Evolutionary conservation across 2,329 filamentous ascomycete species (phyloP), one percentile per base, ranked within the genome.

Genomic region (Raffaelea albimanens): DNA sequence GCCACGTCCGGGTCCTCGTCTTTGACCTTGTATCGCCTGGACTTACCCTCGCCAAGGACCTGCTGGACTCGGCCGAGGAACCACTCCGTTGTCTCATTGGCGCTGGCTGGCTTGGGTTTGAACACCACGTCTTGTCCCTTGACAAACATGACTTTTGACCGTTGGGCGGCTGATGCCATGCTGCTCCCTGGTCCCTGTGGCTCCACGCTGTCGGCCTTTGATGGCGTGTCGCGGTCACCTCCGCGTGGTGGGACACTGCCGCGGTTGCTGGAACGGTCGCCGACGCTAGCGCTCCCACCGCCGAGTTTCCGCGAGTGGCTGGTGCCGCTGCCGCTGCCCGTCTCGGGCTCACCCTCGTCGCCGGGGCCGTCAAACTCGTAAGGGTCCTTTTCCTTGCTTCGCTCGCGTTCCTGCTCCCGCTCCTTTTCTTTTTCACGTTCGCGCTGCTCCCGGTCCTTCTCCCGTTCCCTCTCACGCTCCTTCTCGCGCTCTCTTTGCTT

Each of bases 11-110:
- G 83, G 59, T 88, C 85, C 25, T 85, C 83, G 58, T 91, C 86
- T 56, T 88, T 79, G 21, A 90, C 85, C 61, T 85, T 83, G 66
- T 90, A 90, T 40, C 84, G 78, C 58, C 85, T 75, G 59, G 80
- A 84, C 62, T 88, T 89, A 46, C 83, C 84, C 51, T 90, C 85
- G 14, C 85, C 85, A 45, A 80, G 73, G 14, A 91, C 82, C 45
- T 79, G 78, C 51, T 85, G 83, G 45, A 91, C 87, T 50, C 85
- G 83, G 44, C 86, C 87, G 43, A 90, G 76, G 47, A 90, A 90
- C 72, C 81, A 85, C 55, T 85, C 82, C 3, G 64, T 68, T 59
- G 61, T 76, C 61, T 69, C 72, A 14, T 61, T 66, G 44, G 65
- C 68, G 50, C 63, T 65, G 8, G 66, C 59, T 19, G 67, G 64